These are phyloP conservation scores for Rhypophila decipiens DNA, from an alignment of 495 filamentous ascomycete genomes.

Conservation along the genomic window DNA sequence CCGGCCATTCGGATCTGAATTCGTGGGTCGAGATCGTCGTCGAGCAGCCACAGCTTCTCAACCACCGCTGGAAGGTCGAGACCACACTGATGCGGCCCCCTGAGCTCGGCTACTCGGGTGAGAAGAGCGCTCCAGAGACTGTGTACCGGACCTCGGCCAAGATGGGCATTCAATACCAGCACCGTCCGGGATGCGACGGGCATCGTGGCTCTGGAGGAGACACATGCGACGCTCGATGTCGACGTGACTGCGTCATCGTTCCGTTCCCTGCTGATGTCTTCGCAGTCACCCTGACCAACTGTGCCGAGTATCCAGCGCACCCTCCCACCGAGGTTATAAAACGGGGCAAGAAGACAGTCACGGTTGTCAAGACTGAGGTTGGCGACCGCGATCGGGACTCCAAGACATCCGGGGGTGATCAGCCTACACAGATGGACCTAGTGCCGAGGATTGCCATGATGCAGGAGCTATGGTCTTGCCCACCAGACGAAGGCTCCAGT, in stretches of 20 bases:
- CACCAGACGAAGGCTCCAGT: constrained; percentile 16
- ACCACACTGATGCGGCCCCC: constrained; percentile 42
- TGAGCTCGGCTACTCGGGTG: constrained; percentile 31
- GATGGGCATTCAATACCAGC: constrained; percentile 25
- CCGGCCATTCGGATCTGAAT: constrained; percentile 41
- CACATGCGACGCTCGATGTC: constrained; percentile 19
- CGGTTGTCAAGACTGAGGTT: constrained; percentile 1
- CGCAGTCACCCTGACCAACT: constrained; percentile 41
- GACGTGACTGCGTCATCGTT: constrained; percentile 26
- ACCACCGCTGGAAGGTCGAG: constrained; percentile 43
- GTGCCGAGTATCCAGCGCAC: constrained; percentile 36
- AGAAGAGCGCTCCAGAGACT: constrained; percentile 21
- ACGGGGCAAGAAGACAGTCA: constrained; percentile 7
- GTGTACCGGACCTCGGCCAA: constrained; percentile 29
- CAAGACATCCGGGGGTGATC: constrained; percentile 3
- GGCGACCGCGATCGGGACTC: constrained; percentile 8
- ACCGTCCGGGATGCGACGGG: constrained; percentile 34
- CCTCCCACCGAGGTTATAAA: constrained; percentile 14
- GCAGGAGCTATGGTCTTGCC: constrained; percentile 43
- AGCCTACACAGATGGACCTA: constrained; percentile 38
- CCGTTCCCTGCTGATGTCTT: constrained; percentile 46
- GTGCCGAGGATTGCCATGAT: constrained; percentile 43
- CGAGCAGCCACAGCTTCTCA: constrained; percentile 34
- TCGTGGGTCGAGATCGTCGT: constrained; percentile 43
- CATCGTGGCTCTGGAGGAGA: constrained; percentile 24